These are phyloP conservation scores for Tolypocladium paradoxum DNA, from an alignment of 2,329 filamentous ascomycete species.

Conservation along the genomic window DNA sequence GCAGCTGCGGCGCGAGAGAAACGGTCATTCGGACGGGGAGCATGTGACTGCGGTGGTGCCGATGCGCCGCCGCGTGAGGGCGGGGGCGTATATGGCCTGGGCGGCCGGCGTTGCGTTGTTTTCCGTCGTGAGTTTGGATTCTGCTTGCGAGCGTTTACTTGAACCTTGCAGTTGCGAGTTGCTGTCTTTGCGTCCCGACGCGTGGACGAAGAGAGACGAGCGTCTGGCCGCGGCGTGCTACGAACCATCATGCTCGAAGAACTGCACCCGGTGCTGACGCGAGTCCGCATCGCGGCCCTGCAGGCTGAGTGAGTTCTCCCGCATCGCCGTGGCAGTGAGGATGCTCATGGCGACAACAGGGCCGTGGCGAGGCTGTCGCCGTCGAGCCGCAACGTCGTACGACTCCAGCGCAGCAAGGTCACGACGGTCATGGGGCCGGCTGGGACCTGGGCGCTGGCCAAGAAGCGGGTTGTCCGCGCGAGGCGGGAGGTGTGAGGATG, in stretches of 20 bases:
- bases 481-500: conserved; percentile 6
- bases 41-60: background rate
- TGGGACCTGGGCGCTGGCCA: conserved; percentile 11
- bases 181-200: background rate
- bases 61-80: background rate
- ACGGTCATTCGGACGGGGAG: background rate
- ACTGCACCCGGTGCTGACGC: conserved; percentile 30
- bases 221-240: background rate
- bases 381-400: conserved; percentile 8
- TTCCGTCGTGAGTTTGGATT: background rate
- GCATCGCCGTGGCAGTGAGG: background rate
- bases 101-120: background rate
- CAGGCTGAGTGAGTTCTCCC: conserved; percentile 33
- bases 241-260: conserved; percentile 25
- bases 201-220: background rate
- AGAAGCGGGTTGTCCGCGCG: conserved; percentile 12
- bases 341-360: background rate
- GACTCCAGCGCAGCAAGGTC: conserved; percentile 13
- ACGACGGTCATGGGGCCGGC: conserved; percentile 8
- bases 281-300: conserved; percentile 36
- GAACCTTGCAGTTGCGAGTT: background rate
- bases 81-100: background rate
- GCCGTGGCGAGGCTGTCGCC: conserved; percentile 1
- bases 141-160: background rate
- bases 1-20: background rate